These are phyloP conservation scores for Clausena lansium DNA, from an alignment of 345 rosid species.

Conservation along the genomic window DNA sequence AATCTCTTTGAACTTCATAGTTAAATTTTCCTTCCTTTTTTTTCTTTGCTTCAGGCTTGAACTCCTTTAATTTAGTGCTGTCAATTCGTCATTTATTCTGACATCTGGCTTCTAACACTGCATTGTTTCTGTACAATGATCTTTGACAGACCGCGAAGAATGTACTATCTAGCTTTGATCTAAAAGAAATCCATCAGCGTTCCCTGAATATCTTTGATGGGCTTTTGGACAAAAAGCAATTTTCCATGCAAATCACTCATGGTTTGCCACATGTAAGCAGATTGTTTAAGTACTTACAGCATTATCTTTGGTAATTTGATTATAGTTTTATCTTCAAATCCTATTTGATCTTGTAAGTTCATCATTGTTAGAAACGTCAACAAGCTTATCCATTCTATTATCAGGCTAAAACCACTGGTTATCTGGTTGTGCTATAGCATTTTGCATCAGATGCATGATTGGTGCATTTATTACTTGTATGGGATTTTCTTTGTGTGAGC, in stretches of 20 bases:
- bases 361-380: slow-evolving; percentile 6
- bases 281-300: neutral
- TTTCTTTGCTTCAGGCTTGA: neutral
- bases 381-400: slow-evolving; percentile 11
- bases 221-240: slow-evolving; percentile 8
- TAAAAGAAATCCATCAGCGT: neutral
- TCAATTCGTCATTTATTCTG: neutral
- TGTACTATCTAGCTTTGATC: neutral
- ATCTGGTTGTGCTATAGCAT: slow-evolving; percentile 34
- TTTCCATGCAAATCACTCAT: slow-evolving; percentile 13
- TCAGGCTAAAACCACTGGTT: slow-evolving; percentile 37
- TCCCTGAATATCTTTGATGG: slow-evolving; percentile 10
- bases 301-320: neutral
- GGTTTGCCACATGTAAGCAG: slow-evolving; percentile 31
- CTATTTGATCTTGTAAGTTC: neutral
- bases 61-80: neutral
- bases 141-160: slow-evolving; percentile 24
- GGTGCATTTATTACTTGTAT: slow-evolving; percentile 18
- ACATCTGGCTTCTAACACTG: neutral
- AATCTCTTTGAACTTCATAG: neutral
- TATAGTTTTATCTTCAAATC: neutral
- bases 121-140: neutral
- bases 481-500: neutral
- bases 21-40: neutral
- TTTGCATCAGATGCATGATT: slow-evolving; percentile 38